These are phyloP conservation scores for Stachybotrys chlorohalonatus DNA, from an alignment of 2,329 filamentous ascomycete species.

Conservation along the genomic window DNA sequence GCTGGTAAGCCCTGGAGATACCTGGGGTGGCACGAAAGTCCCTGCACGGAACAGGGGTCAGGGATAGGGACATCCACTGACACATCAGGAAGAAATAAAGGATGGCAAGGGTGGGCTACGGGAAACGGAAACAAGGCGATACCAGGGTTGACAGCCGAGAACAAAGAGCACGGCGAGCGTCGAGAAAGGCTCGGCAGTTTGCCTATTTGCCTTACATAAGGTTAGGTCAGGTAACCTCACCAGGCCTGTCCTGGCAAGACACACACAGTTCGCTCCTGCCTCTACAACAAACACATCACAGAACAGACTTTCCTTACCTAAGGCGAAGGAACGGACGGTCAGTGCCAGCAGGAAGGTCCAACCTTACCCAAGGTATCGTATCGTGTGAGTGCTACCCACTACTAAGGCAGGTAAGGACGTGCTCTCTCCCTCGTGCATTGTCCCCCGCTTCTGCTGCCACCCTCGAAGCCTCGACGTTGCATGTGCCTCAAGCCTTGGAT, in stretches of 20 bases:
- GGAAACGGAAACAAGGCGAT: not conserved
- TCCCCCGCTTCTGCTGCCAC: not conserved
- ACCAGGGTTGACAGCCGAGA: too few species aligned
- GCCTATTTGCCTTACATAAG: too few species aligned
- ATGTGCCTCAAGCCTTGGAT: not conserved
- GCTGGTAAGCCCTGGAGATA: not conserved
- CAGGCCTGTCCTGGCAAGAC: too few species aligned
- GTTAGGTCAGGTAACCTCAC: too few species aligned
- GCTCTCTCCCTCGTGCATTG: not conserved
- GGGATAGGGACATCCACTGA: not conserved
- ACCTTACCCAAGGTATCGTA: not conserved
- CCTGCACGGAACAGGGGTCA: not conserved
- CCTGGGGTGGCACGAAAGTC: not conserved
- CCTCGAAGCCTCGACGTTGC: not conserved
- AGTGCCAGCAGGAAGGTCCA: too few species aligned
- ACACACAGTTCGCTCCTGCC: too few species aligned
- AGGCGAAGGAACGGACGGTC: too few species aligned
- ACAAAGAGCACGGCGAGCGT: too few species aligned
- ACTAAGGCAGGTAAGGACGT: not conserved
- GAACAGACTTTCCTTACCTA: too few species aligned
- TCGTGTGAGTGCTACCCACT: not conserved
- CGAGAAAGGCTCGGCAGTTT: too few species aligned
- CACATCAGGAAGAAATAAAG: not conserved
- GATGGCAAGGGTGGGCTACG: not conserved
- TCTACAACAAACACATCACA: too few species aligned